phyloP scores from a whole-genome alignment of 2,329 filamentous ascomycete genomes.

The Aspergillus vadensis region DNA sequence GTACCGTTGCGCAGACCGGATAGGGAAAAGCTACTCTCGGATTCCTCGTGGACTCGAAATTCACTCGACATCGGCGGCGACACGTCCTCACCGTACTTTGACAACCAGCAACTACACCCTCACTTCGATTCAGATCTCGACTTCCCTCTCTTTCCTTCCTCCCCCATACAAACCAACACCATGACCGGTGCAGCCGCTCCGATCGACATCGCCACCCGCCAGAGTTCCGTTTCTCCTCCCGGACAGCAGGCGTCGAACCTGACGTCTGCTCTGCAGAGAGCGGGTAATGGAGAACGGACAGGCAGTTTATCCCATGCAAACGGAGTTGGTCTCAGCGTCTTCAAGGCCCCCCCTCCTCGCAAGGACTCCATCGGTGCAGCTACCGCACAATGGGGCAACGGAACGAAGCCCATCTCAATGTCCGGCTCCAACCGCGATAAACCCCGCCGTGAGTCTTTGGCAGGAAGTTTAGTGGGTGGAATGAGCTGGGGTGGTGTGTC shows the following conservation, averaged over 20 bases:
- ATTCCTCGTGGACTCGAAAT: constrained; percentile 51
- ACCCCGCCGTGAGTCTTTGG: constrained; percentile 60
- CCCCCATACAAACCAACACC: constrained; percentile 35
- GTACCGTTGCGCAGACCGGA: constrained; percentile 46
- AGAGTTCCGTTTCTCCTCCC: constrained; percentile 61
- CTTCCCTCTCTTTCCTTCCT: constrained; percentile 45
- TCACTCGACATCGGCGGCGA: constrained; percentile 36
- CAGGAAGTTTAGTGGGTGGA: constrained; percentile 68
- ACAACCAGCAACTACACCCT: constrained; percentile 31
- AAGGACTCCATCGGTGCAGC: constrained; percentile 58
- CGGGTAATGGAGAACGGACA: constrained; percentile 44
- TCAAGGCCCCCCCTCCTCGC: constrained; percentile 47
- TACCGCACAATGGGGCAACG: constrained; percentile 58
- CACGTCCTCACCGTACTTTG: constrained; percentile 34
- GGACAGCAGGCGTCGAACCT: constrained; percentile 64
- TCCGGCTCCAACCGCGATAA: constrained; percentile 52
- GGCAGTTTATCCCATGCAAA: constrained; percentile 49
- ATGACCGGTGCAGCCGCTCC: constrained; percentile 59
- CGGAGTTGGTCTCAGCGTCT: constrained; percentile 40
- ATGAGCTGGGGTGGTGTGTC: constrained; percentile 98
- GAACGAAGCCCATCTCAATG: constrained; percentile 63
- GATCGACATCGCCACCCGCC: constrained; percentile 62
- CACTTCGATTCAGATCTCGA: constrained; percentile 37
- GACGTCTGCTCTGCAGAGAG: constrained; percentile 61
- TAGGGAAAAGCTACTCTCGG: constrained; percentile 43